Conservation (phyloP, 768 basidiomycete species). For the Trametes punicea region DNA sequence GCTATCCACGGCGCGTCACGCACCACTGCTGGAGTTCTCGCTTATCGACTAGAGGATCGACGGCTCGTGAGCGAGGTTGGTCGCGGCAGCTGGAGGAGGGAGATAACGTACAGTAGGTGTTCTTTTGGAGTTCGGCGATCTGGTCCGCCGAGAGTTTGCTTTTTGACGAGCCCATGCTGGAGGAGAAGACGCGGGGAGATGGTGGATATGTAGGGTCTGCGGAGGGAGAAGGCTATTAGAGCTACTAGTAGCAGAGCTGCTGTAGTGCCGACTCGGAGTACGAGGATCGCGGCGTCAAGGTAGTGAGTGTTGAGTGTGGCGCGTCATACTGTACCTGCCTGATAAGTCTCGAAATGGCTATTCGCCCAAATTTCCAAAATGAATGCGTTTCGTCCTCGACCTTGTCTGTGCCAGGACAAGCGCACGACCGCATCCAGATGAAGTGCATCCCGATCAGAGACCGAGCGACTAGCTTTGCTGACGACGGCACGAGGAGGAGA, state of each 20-base stretch:
- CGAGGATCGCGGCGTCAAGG: conserved; percentile 9
- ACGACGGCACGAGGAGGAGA: background rate
- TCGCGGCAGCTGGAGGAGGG: conserved; percentile 17
- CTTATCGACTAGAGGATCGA: conserved; percentile 72
- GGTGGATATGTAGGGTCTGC: background rate
- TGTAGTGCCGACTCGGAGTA: background rate
- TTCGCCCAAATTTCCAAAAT: conserved; percentile 7
- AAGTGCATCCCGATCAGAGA: background rate
- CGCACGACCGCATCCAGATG: background rate
- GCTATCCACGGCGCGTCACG: conserved; percentile 12
- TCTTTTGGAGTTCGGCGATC: conserved; percentile 92
- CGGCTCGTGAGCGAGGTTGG: conserved; percentile 17
- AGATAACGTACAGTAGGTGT: conserved; percentile 81
- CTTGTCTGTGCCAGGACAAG: conserved; percentile 8
- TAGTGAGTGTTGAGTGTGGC: background rate
- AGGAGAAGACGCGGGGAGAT: background rate
- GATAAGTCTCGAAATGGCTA: conserved; percentile 13
- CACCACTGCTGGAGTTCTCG: conserved; percentile 95
- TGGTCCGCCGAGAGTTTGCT: conserved; percentile 94
- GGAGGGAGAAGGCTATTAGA: no score
- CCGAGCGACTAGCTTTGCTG: background rate
- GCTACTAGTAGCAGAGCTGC: no score
- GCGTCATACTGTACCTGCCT: conserved; percentile 13
- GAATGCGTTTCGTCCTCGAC: background rate
- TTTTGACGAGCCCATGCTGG: conserved; percentile 91